These are phyloP conservation scores for Epichloe gansuensis DNA, from an alignment of 2,329 filamentous ascomycete genomes.

Conservation along the genomic window DNA sequence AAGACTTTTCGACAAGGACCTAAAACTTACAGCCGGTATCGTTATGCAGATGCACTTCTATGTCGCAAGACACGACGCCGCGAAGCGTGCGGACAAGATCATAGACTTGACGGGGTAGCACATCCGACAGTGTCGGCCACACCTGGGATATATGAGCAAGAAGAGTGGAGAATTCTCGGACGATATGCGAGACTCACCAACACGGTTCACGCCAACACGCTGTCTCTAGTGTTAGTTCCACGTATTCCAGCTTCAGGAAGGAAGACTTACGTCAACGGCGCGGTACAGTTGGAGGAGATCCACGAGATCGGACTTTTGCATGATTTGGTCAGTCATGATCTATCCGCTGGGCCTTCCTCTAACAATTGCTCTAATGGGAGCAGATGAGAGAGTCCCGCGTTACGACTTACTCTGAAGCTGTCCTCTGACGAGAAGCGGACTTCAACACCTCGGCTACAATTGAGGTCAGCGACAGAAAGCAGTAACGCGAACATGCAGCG, in stretches of 20 bases:
- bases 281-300: conserved; percentile 71
- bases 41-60: conserved; percentile 59
- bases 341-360: neutral
- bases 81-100: conserved; percentile 74
- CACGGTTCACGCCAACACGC: conserved; percentile 1
- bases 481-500: neutral
- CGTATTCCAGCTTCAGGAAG: neutral
- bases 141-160: conserved; percentile 9
- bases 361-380: neutral
- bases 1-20: neutral
- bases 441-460: conserved; percentile 3
- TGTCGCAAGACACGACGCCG: conserved; percentile 45
- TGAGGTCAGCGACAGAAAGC: neutral
- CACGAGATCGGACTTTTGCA: conserved; percentile 37
- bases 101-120: conserved; percentile 78
- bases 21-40: conserved; percentile 1
- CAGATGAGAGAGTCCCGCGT: neutral
- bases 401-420: conserved; percentile 50
- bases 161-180: neutral
- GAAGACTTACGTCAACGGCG: conserved; percentile 49
- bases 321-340: neutral
- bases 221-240: neutral
- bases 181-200: neutral
- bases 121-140: conserved; percentile 92
- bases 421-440: conserved; percentile 50